A percentile compares a stretch with the other conserved stretches of the same genome.
Conservation (phyloP, 164 flowering plant genomes). For the Aristolochia fimbriata region DNA sequence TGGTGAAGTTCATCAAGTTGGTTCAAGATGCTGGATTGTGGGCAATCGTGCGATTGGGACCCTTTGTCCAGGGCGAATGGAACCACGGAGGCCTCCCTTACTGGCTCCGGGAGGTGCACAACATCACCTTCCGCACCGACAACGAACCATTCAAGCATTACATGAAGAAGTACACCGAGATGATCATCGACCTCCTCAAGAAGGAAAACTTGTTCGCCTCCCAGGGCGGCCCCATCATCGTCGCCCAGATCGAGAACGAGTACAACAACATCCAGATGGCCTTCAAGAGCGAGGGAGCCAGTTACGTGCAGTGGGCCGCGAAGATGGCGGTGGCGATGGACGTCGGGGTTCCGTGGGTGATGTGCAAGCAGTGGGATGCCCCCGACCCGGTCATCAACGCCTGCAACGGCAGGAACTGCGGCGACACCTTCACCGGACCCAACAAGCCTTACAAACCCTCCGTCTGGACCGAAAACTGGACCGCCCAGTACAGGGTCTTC, state of each 20-base stretch:
- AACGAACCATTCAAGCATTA: slow-evolving; percentile 20
- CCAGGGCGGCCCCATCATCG: slow-evolving; percentile 58
- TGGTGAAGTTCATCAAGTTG: slow-evolving; percentile 41
- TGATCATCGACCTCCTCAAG: slow-evolving; percentile 33
- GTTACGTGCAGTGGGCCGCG: slow-evolving; percentile 11
- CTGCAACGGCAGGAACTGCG: slow-evolving; percentile 95
- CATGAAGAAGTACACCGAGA: slow-evolving; percentile 34
- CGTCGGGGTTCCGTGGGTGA: slow-evolving; percentile 84
- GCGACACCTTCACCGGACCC: slow-evolving; percentile 82
- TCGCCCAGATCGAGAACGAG: slow-evolving; percentile 86
- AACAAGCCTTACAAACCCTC: slow-evolving; percentile 66
- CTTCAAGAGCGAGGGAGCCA: neutral
- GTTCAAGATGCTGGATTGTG: slow-evolving; percentile 31
- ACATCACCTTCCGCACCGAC: slow-evolving; percentile 43
- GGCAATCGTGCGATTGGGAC: slow-evolving; percentile 41
- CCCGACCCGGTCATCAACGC: slow-evolving; percentile 80
- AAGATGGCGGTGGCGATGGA: slow-evolving; percentile 19
- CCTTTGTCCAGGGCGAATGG: slow-evolving; percentile 51
- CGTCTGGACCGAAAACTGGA: slow-evolving; percentile 96
- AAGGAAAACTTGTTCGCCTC: slow-evolving; percentile 34
- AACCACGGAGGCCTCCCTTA: slow-evolving; percentile 60
- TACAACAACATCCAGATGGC: slow-evolving; percentile 43
- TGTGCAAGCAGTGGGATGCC: slow-evolving; percentile 95
- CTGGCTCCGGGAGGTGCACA: slow-evolving; percentile 57
- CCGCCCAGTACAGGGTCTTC: slow-evolving; percentile 81